A percentile compares a stretch with the other conserved stretches of the same genome.
Evolutionary conservation across 2,329 filamentous ascomycete genomes (phyloP).

Genomic region (Exophiala bonariae): DNA sequence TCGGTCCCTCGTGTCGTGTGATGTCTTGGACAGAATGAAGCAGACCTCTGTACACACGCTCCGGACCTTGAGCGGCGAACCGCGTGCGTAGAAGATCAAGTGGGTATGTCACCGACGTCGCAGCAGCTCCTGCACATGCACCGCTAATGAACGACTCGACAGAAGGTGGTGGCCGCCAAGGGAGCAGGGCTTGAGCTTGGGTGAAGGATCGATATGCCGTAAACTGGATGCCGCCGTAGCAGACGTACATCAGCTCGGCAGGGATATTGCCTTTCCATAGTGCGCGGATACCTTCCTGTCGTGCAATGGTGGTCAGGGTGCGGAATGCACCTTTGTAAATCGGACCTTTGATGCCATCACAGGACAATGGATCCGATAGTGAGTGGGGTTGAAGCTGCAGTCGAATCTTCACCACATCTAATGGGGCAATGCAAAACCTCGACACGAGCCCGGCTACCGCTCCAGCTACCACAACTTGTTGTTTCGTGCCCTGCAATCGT

Average conservation of each 20-base stretch:
- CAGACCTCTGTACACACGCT: constrained; percentile 76
- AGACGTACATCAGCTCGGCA: constrained; percentile 89
- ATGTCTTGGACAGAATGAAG: constrained; percentile 71
- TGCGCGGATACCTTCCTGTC: constrained; percentile 77
- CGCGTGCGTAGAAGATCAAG: constrained; percentile 89
- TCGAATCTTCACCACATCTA: constrained; percentile 97
- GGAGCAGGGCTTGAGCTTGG: constrained; percentile 60
- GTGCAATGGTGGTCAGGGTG: constrained; percentile 74
- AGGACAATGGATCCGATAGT: constrained; percentile 69
- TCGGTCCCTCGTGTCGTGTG: constrained; percentile 67
- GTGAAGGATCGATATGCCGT: constrained; percentile 78
- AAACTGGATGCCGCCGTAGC: constrained; percentile 89
- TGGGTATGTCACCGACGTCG: constrained; percentile 85
- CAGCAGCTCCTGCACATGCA: constrained; percentile 76
- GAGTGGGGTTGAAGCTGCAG: constrained; percentile 91
- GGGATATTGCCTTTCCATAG: constrained; percentile 99
- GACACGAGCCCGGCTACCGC: constrained; percentile 81
- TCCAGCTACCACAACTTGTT: constrained; percentile 66
- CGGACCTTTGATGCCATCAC: constrained; percentile 47
- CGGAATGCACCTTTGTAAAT: constrained; percentile 68
- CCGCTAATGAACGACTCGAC: constrained; percentile 81
- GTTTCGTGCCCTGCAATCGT: constrained; percentile 59
- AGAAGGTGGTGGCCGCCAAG: constrained; percentile 60
- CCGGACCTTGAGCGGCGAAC: constrained; percentile 88
- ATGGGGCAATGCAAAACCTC: constrained; percentile 88